A percentile compares a stretch with the other conserved stretches of the same genome.
Conservation (phyloP, 2,329 filamentous ascomycete genomes). For the Tolypocladium tundrense region DNA sequence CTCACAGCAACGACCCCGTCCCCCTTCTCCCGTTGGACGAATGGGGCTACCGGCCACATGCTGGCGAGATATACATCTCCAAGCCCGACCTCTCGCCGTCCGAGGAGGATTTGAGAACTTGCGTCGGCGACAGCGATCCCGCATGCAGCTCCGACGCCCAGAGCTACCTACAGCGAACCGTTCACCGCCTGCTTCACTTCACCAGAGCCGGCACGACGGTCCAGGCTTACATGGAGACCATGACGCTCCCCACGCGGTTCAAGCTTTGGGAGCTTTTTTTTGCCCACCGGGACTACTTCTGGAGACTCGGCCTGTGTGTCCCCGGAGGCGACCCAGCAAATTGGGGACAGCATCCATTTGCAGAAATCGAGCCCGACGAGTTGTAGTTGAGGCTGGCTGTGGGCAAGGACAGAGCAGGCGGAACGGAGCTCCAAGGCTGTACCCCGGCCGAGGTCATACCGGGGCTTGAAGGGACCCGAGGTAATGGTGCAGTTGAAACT, state of each 20-base stretch:
- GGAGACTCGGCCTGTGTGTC: constrained; percentile 80
- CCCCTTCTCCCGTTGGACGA: constrained; percentile 76
- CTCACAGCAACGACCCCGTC: constrained; percentile 78
- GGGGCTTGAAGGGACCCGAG: background rate
- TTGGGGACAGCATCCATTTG: constrained; percentile 44
- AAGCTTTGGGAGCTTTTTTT: constrained; percentile 91
- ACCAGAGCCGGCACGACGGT: constrained; percentile 12
- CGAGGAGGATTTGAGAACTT: constrained; percentile 58
- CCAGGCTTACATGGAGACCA: constrained; percentile 10
- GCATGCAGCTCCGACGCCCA: constrained; percentile 58
- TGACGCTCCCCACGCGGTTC: constrained; percentile 49
- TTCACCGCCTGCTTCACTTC: constrained; percentile 15
- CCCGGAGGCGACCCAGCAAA: constrained; percentile 65
- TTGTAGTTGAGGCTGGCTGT: constrained; percentile 15
- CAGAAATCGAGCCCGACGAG: constrained; percentile 27
- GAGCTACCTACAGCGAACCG: constrained; percentile 17
- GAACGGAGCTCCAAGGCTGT: background rate
- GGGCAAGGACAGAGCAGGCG: background rate
- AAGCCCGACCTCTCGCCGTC: constrained; percentile 60
- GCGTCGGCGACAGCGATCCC: constrained; percentile 60
- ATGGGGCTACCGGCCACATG: constrained; percentile 81
- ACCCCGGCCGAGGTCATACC: background rate
- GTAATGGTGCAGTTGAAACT: background rate
- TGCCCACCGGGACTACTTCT: constrained; percentile 94
- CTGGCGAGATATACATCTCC: constrained; percentile 77